Percentiles rank a stretch among this genome's conserved stretches.
phyloP scores from a whole-genome alignment of 148 eudicot genomes.

The Spergularia bocconei region DNA sequence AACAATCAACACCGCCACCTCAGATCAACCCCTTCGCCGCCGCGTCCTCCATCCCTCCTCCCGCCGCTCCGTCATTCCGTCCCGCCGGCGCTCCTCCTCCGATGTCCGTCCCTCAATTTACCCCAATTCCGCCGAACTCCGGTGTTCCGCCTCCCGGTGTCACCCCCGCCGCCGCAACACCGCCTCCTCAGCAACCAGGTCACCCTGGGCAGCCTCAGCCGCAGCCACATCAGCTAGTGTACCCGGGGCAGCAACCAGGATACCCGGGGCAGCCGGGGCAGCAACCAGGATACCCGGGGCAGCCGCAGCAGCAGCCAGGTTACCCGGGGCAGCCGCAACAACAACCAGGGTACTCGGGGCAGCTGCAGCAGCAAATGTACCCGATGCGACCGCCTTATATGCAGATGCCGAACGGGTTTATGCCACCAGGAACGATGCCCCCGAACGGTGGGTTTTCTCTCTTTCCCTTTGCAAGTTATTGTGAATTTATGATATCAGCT shows the following conservation, averaged over 20 bases:
- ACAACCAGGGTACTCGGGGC: conserved; percentile 40
- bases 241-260: conserved; percentile 4
- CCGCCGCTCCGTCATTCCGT: conserved; percentile 51
- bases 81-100: conserved; percentile 50
- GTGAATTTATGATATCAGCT: not conserved
- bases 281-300: conserved; percentile 18
- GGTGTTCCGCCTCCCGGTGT: conserved; percentile 34
- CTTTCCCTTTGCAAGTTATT: not conserved
- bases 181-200: conserved; percentile 34
- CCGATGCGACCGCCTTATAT: conserved; percentile 44
- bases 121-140: conserved; percentile 42
- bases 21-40: conserved; percentile 29
- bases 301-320: conserved; percentile 36
- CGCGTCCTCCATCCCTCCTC: conserved; percentile 1
- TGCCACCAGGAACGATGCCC: conserved; percentile 56
- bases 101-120: conserved; percentile 41
- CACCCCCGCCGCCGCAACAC: conserved; percentile 32
- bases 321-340: conserved; percentile 38
- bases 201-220: no score
- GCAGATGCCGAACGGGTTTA: conserved; percentile 58
- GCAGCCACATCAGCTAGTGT: conserved; percentile 26
- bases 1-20: conserved; percentile 20
- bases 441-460: conserved; percentile 71
- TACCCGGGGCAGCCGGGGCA: conserved; percentile 8
- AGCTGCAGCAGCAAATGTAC: conserved; percentile 41